Evolutionary conservation across 2,329 filamentous ascomycete species (phyloP).

Genomic region (Davidsoniella eucalypti): DNA sequence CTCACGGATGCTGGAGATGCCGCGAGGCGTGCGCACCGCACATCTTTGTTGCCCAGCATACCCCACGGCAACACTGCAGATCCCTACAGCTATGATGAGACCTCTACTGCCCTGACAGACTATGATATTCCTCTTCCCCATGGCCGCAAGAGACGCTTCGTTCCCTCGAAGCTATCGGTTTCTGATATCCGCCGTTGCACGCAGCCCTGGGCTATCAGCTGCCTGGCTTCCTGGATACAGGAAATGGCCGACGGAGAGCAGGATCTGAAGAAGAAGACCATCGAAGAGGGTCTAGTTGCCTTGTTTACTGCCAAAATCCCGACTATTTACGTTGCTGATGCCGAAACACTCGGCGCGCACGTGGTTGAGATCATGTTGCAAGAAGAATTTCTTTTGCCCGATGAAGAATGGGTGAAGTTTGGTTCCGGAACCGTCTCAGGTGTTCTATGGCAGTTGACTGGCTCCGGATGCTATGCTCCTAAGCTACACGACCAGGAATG

Average conservation of each 20-base stretch:
- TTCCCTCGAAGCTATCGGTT: conserved; percentile 65
- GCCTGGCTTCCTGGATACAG: conserved; percentile 73
- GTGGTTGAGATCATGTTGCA: conserved; percentile 69
- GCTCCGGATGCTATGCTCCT: conserved; percentile 77
- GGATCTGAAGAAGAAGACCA: conserved; percentile 67
- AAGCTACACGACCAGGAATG: conserved; percentile 59
- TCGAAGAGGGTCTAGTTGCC: conserved; percentile 74
- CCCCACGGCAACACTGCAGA: conserved; percentile 25
- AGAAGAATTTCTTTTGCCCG: conserved; percentile 60
- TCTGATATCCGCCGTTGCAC: conserved; percentile 69
- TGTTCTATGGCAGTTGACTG: conserved; percentile 84
- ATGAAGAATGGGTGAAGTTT: conserved; percentile 97
- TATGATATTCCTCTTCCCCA: conserved; percentile 76
- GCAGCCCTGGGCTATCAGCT: conserved; percentile 86
- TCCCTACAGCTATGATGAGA: conserved; percentile 41
- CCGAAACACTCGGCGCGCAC: conserved; percentile 64
- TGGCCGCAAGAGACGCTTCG: conserved; percentile 66
- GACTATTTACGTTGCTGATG: conserved; percentile 96
- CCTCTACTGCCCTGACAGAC: conserved; percentile 37
- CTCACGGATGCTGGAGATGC: conserved; percentile 83
- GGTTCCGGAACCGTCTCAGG: conserved; percentile 66
- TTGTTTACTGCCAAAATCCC: conserved; percentile 91
- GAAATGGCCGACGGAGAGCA: conserved; percentile 82
- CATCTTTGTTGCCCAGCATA: conserved; percentile 26
- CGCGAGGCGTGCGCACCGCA: conserved; percentile 36